Percentiles rank a stretch among this genome's conserved stretches.
phyloP scores from a whole-genome alignment of 768 basidiomycete species.

The Tephrocybe sp. region DNA sequence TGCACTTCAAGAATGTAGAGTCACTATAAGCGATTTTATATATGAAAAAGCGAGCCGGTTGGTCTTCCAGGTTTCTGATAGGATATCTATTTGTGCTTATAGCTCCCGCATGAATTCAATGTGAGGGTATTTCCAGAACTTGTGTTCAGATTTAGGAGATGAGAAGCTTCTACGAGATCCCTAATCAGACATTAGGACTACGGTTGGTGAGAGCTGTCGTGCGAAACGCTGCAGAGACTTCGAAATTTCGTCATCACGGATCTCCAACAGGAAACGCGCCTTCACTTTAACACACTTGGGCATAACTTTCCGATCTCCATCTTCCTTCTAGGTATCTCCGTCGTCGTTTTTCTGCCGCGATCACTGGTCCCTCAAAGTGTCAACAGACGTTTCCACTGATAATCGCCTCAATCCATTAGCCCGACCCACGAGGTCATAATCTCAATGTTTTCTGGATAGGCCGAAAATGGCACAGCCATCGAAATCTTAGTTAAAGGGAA shows the following conservation, averaged over 20 bases:
- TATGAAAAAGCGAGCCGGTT: neutral
- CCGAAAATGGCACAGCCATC: constrained; percentile 8
- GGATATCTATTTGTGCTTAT: no score
- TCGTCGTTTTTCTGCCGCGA: constrained; percentile 4
- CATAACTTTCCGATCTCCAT: constrained; percentile 10
- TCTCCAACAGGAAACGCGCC: constrained; percentile 13
- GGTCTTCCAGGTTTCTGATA: no score
- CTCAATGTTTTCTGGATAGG: neutral
- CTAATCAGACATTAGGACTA: constrained; percentile 5
- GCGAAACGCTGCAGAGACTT: constrained; percentile 6
- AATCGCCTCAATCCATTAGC: neutral
- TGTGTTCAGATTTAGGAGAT: no score
- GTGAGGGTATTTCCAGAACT: no score
- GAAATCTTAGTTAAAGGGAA: constrained; percentile 7
- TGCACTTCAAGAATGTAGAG: no score
- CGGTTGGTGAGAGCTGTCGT: constrained; percentile 10
- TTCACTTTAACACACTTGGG: constrained; percentile 8
- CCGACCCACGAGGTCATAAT: constrained; percentile 11
- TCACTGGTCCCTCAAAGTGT: constrained; percentile 12
- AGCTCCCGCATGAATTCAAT: no score
- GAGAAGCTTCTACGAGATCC: no score
- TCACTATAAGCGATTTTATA: neutral
- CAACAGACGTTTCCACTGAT: constrained; percentile 10
- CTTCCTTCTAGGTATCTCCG: constrained; percentile 8
- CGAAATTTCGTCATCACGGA: neutral